Base-by-base conservation (phyloP, 1,139 yeast species). In the Candida mesenterica region DNA sequence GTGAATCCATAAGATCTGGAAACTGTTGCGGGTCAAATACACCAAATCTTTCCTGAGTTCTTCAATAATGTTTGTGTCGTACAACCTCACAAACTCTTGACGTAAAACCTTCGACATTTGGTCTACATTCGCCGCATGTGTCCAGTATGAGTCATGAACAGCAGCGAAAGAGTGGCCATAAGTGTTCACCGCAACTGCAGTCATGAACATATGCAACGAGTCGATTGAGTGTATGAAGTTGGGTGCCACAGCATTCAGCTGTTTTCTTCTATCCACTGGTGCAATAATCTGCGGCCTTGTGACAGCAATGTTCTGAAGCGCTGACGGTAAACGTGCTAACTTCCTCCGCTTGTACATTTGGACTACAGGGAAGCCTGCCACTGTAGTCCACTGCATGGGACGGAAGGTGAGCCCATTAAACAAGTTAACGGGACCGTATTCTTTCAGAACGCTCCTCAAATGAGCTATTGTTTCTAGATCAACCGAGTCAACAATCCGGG, bases 91-190 rank as follows among this genome's bases (percentile, higher is more conserved):
- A 46, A 70, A 70, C 40, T 61, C 59, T 15, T 61, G 50, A 14
- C 75, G 43, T 3, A 68, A 43, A 1, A 62, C 36, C 5, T 19
- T 34, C 1, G 62, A 53, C 13, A 69, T 49, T 12, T 32, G 16
- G 5, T 51, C 57, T 5, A 65, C 71, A 27, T 62, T 55, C 15
- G 52, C 32, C 0, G 74, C 59, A 41, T 62, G 58, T 2, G 75
- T 69, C 75, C 75, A 69, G 41, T 57, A 69, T 8, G 73, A 66
- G 44, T 69, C 75, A 45, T 69, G 75, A 3, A 69, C 71, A 0
- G 72, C 58, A 1, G 58, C 68, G 50, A 69, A 68, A 5, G 60
- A 47, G 10, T 67, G 44, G 0, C 43, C 41, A 2, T 37, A 33
- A 4, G 40, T 25, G 12, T 41, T 29, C 3, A 65, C 59, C 3